A percentile compares a stretch with the other conserved stretches of the same genome.
Conservation (phyloP, 148 eudicot species). For the Arbutus unedo region DNA sequence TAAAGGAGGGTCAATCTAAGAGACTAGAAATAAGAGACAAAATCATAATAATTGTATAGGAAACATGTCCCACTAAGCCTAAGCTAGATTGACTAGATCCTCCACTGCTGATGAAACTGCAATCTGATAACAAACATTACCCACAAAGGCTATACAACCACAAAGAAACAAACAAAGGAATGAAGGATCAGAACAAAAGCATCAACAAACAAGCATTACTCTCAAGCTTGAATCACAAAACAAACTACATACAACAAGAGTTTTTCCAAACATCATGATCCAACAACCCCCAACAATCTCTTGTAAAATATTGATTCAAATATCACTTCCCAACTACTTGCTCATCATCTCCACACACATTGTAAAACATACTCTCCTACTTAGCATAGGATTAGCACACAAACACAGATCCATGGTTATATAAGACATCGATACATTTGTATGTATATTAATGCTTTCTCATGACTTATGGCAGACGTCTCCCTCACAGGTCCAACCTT, state of each 20-base stretch:
- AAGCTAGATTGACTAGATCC: too few species aligned
- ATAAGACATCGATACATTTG: neutral
- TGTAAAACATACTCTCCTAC: neutral
- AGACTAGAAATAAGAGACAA: too few species aligned
- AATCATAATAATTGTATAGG: too few species aligned
- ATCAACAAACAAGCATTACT: neutral
- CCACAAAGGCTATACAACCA: neutral
- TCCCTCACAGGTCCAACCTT: conserved; percentile 50
- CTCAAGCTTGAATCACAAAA: neutral
- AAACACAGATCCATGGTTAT: neutral
- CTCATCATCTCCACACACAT: neutral
- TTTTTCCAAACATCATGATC: neutral
- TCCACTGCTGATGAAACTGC: neutral
- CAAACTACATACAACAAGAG: neutral
- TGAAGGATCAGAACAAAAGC: neutral
- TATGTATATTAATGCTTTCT: neutral
- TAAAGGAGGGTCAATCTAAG: too few species aligned
- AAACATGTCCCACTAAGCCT: too few species aligned
- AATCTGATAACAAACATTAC: neutral
- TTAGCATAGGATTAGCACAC: neutral
- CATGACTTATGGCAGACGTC: conserved; percentile 44
- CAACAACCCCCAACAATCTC: neutral
- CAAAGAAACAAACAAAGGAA: neutral
- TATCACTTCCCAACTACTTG: neutral
- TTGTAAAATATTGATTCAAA: neutral